Evolutionary conservation across 2,329 filamentous ascomycete genomes (phyloP).

Genomic region (Parasarocladium wereldwijsianum): DNA sequence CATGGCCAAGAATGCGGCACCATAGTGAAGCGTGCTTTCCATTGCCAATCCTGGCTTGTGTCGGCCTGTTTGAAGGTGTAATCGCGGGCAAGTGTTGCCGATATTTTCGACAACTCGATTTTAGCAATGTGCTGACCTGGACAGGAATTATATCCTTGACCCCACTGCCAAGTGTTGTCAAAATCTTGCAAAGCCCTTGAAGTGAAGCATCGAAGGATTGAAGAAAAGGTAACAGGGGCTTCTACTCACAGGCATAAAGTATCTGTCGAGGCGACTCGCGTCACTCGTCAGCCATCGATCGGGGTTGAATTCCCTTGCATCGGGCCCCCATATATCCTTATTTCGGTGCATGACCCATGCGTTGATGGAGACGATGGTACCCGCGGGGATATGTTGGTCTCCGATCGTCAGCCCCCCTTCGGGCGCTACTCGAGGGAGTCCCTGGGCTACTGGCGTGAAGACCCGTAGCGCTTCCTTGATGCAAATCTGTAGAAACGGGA

Average conservation of each 20-base stretch:
- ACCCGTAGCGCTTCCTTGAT: slow-evolving; percentile 25
- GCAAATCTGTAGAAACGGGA: slow-evolving; percentile 20
- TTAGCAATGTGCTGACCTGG: slow-evolving; percentile 8
- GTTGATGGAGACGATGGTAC: slow-evolving; percentile 11
- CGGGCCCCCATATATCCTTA: slow-evolving; percentile 20
- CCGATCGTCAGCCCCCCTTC: slow-evolving; percentile 16
- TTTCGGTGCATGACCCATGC: slow-evolving; percentile 14
- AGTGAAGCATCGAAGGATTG: background rate
- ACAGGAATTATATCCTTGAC: slow-evolving; percentile 7
- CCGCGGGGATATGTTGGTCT: slow-evolving; percentile 14
- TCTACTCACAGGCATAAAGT: slow-evolving; percentile 7
- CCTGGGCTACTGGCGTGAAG: slow-evolving; percentile 14
- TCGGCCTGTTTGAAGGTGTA: slow-evolving; percentile 8
- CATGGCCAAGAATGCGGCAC: slow-evolving; percentile 7
- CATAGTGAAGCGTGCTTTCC: slow-evolving; percentile 7
- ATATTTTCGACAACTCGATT: slow-evolving; percentile 8
- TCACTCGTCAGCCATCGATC: slow-evolving; percentile 7
- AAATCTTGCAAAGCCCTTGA: background rate
- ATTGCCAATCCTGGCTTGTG: slow-evolving; percentile 7
- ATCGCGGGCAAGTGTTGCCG: slow-evolving; percentile 7
- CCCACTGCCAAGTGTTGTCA: no score
- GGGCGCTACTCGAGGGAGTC: slow-evolving; percentile 12
- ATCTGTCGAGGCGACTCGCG: slow-evolving; percentile 2
- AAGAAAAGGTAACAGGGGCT: background rate
- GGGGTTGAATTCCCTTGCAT: slow-evolving; percentile 15